Percentiles rank a stretch among this genome's conserved stretches.
phyloP scores from a whole-genome alignment of 2,329 filamentous ascomycete genomes.

The Neoarthrinium moseri region DNA sequence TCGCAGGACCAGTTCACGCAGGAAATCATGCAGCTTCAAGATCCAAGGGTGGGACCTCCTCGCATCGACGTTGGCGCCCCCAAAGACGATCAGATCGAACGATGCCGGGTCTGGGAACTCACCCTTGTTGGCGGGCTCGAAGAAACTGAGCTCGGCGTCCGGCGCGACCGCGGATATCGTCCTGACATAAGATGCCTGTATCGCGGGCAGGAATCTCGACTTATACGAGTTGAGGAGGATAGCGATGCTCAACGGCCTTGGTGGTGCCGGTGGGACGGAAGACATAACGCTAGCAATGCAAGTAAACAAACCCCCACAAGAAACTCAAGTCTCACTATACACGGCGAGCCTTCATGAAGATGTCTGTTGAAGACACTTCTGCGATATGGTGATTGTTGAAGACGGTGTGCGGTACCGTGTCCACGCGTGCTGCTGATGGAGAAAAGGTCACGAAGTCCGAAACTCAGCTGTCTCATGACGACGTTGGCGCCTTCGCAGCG shows the following conservation, averaged over 20 bases:
- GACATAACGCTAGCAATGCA: neutral
- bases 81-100: conserved; percentile 42
- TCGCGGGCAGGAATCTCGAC: conserved; percentile 32
- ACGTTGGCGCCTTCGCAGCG: neutral
- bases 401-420: neutral
- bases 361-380: conserved; percentile 15
- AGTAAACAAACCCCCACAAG: neutral
- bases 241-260: conserved; percentile 27
- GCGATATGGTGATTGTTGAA: conserved; percentile 8
- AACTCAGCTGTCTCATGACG: no score
- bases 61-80: conserved; percentile 41
- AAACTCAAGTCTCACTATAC: neutral
- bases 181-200: conserved; percentile 33
- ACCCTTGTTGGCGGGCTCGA: conserved; percentile 34
- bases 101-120: conserved; percentile 33
- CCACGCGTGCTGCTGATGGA: neutral
- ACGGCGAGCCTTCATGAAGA: neutral
- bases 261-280: neutral
- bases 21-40: conserved; percentile 36
- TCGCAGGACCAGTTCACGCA: conserved; percentile 29
- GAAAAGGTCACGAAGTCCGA: neutral
- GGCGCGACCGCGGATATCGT: conserved; percentile 30
- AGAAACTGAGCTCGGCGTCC: conserved; percentile 29
- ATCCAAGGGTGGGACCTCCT: conserved; percentile 38
- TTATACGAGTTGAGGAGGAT: conserved; percentile 37